Percentiles rank a stretch among this genome's conserved stretches.
Evolutionary conservation across 1,139 yeast genomes (phyloP).

Genomic region (Scheffersomyces insectosa): DNA sequence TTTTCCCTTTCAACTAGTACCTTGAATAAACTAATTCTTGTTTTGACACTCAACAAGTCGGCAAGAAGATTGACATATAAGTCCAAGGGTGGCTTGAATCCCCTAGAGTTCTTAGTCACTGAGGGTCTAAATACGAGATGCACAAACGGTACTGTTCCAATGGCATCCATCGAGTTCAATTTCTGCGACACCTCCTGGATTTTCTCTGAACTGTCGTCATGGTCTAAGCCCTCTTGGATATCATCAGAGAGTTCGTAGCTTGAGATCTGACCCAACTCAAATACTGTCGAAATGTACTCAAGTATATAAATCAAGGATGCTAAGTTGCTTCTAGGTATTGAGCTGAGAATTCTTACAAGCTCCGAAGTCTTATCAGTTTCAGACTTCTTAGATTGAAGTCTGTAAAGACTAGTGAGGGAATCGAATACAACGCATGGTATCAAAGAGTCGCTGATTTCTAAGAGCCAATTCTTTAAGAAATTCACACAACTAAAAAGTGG

Average conservation of each 20-base stretch:
- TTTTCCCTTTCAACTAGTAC: slow-evolving; percentile 33
- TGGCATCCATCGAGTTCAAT: slow-evolving; percentile 38
- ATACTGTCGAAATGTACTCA: slow-evolving; percentile 35
- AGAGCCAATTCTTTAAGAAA: slow-evolving; percentile 43
- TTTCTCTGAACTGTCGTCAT: slow-evolving; percentile 6
- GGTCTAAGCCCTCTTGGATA: slow-evolving; percentile 11
- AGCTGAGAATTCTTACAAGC: slow-evolving; percentile 27
- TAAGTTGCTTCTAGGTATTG: slow-evolving; percentile 45
- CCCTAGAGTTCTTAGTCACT: slow-evolving; percentile 33
- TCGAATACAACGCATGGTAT: slow-evolving; percentile 48
- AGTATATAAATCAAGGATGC: slow-evolving; percentile 38
- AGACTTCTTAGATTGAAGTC: slow-evolving; percentile 1
- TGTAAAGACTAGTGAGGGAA: slow-evolving; percentile 28
- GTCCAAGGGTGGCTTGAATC: slow-evolving; percentile 44
- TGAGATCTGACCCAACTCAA: slow-evolving; percentile 24
- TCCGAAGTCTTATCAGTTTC: slow-evolving; percentile 14
- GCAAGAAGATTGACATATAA: slow-evolving; percentile 27
- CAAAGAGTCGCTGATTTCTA: slow-evolving; percentile 44
- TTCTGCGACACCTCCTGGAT: slow-evolving; percentile 13
- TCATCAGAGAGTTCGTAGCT: slow-evolving; percentile 35
- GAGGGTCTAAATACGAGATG: slow-evolving; percentile 47
- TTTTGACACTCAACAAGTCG: slow-evolving; percentile 29
- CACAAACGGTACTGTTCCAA: slow-evolving; percentile 43
- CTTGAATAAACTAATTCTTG: slow-evolving; percentile 26
- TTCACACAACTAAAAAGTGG: slow-evolving; percentile 17